Base-by-base conservation (phyloP, 1,139 yeast species). In the Pneumocystis carinii region DNA sequence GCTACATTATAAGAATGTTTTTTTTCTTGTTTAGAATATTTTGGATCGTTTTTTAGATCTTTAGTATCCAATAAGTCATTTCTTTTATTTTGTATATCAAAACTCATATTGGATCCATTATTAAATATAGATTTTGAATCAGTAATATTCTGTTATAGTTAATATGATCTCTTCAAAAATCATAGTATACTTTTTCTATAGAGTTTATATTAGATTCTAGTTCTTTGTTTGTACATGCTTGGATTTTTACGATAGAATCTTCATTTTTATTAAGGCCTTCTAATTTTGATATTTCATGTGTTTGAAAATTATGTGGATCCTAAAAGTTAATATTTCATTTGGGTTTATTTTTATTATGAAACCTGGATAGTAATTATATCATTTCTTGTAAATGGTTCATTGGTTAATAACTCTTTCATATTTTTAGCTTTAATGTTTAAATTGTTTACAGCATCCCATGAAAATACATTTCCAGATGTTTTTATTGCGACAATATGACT, bases 401-500 rank as follows among this genome's bases (percentile, higher is more conserved):
- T 75, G 27, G 71, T 68, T 10, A 75, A 71, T 42, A 75, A 68
- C 64, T 75, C 77, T 35, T 67, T 66, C 59, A 37, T 57, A 36
- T 37, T 64, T 62, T 70, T 71, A 2, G 72, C 68, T 65, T 73
- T 73, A 42, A 71, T 62, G 64, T 74, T 74, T 65, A 72, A 68
- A 56, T 71, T 72, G 55, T 68, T 68, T 19, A 75, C 66, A 3
- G 77, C 74, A 10, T 68, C 71, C 62, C 69, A 68, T 42, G 73
- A 66, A 64, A 71, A 75, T 17, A 75, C 77, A 42, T 72, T 69
- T 12, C 77, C 77, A 2, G 73, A 70, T 0, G 73, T 64, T 59
- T 67, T 64, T 36, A 75, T 68, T 12, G 71, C 70, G n/a, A 74
- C 76, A 6, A 71, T 72, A 32, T 69, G 70, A 42, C 72, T 70